These are phyloP conservation scores for Grigorovia humatica DNA, from an alignment of 805 yeast genomes.

Conservation along the genomic window DNA sequence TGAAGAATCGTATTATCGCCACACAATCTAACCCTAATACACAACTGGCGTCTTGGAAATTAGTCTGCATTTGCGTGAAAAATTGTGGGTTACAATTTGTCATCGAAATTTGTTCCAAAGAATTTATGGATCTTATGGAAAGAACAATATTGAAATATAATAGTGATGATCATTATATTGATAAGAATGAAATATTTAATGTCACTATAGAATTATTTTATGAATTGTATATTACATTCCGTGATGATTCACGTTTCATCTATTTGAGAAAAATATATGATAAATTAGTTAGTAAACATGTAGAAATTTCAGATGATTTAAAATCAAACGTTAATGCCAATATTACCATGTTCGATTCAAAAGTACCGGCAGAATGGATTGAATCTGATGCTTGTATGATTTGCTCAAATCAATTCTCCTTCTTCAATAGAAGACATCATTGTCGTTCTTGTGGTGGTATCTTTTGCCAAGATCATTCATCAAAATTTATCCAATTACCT, in stretches of 20 bases:
- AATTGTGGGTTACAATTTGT: slow-evolving; percentile 87
- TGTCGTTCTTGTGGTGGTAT: slow-evolving; percentile 97
- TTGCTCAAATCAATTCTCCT: slow-evolving; percentile 69
- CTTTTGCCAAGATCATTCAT: slow-evolving; percentile 77
- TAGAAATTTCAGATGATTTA: slow-evolving; percentile 46
- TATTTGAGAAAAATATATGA: slow-evolving; percentile 56
- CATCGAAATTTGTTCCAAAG: slow-evolving; percentile 67
- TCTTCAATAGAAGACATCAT: slow-evolving; percentile 87
- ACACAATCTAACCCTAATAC: slow-evolving; percentile 65
- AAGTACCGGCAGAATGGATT: slow-evolving; percentile 95
- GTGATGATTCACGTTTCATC: slow-evolving; percentile 51
- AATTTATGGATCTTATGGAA: slow-evolving; percentile 72
- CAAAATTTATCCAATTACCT: slow-evolving; percentile 59
- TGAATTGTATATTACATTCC: slow-evolving; percentile 68
- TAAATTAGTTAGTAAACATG: slow-evolving; percentile 51
- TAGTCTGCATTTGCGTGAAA: slow-evolving; percentile 80
- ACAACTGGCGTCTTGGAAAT: slow-evolving; percentile 61
- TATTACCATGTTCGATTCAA: slow-evolving; percentile 63
- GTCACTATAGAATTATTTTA: slow-evolving; percentile 56
- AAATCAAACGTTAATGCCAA: slow-evolving; percentile 8
- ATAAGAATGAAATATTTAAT: slow-evolving; percentile 40
- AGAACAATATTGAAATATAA: slow-evolving; percentile 31
- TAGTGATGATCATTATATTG: slow-evolving; percentile 14
- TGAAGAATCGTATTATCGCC: slow-evolving; percentile 59
- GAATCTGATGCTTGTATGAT: slow-evolving; percentile 94